These are phyloP conservation scores for Cucurbitaria berberidis DNA, from an alignment of 2,329 filamentous ascomycete genomes.

Conservation along the genomic window DNA sequence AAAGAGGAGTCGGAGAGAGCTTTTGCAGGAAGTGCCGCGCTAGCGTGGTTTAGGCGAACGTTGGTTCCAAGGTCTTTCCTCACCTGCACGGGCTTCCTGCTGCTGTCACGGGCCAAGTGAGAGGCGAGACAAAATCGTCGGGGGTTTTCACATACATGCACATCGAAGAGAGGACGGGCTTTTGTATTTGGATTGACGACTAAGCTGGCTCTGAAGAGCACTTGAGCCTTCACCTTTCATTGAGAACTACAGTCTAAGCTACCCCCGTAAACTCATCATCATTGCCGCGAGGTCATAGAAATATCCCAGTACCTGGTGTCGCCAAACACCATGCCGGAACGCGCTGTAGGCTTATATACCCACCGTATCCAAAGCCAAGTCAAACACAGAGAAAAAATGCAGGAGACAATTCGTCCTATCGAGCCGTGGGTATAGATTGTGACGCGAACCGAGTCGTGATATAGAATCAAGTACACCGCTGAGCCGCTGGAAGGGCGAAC, in stretches of 20 bases:
- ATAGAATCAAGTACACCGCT: constrained; percentile 3
- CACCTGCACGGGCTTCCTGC: neutral
- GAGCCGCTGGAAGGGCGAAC: constrained; percentile 7
- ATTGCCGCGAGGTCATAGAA: neutral
- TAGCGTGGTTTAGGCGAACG: neutral
- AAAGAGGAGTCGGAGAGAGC: constrained; percentile 18
- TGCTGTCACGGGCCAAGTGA: neutral
- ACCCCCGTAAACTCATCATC: neutral
- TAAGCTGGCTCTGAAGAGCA: neutral
- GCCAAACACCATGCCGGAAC: neutral
- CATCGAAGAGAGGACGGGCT: neutral
- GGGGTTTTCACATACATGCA: neutral
- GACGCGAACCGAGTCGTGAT: constrained; percentile 16
- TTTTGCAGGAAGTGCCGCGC: neutral
- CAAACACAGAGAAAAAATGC: constrained; percentile 14
- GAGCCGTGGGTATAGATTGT: constrained; percentile 37
- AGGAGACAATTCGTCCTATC: constrained; percentile 16
- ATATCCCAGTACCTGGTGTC: neutral
- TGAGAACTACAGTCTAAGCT: constrained; percentile 9
- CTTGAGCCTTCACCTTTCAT: neutral
- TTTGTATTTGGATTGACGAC: neutral
- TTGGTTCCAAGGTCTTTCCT: neutral
- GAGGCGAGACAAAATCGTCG: neutral
- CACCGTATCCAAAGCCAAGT: constrained; percentile 18
- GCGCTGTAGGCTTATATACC: constrained; percentile 3